Percentiles rank a stretch among this genome's conserved stretches.
phyloP scores from a whole-genome alignment of 805 yeast species.

The Wickerhamiella shivajii region DNA sequence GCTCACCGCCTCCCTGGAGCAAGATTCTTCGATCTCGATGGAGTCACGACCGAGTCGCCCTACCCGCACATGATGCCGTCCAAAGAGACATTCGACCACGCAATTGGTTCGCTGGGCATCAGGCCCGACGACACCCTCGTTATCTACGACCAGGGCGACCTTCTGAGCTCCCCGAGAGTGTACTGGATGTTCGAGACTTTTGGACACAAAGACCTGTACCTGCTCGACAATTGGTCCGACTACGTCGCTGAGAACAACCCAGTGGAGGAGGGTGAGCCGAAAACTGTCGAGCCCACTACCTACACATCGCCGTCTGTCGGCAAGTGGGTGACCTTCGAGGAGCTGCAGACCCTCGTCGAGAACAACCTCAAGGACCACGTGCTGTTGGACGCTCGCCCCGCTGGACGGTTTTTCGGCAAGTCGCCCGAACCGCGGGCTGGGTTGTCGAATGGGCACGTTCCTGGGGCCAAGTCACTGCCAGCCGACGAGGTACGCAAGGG shows the following conservation, averaged over 20 bases:
- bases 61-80: slow-evolving; percentile 90
- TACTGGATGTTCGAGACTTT: slow-evolving; percentile 79
- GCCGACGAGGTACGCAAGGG: slow-evolving; percentile 44
- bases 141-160: slow-evolving; percentile 73
- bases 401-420: slow-evolving; percentile 58
- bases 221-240: slow-evolving; percentile 53
- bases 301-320: slow-evolving; percentile 20
- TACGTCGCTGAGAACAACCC: slow-evolving; percentile 37
- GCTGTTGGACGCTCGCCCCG: slow-evolving; percentile 10
- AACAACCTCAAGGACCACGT: slow-evolving; percentile 17
- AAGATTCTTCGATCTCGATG: slow-evolving; percentile 67
- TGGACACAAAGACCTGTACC: slow-evolving; percentile 54
- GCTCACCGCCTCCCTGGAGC: slow-evolving; percentile 50
- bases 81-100: slow-evolving; percentile 36
- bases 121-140: slow-evolving; percentile 42
- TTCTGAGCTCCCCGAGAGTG: slow-evolving; percentile 79
- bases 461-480: slow-evolving; percentile 67
- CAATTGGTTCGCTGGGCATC: slow-evolving; percentile 25
- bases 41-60: slow-evolving; percentile 43
- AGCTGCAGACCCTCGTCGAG: slow-evolving; percentile 44
- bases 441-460: slow-evolving; percentile 77
- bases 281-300: slow-evolving; percentile 12
- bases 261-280: slow-evolving; percentile 27
- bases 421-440: slow-evolving; percentile 87
- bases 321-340: slow-evolving; percentile 39